Evolutionary conservation across 2,329 filamentous ascomycete species (phyloP).

Genomic region (Mycosphaerella arachidis): DNA sequence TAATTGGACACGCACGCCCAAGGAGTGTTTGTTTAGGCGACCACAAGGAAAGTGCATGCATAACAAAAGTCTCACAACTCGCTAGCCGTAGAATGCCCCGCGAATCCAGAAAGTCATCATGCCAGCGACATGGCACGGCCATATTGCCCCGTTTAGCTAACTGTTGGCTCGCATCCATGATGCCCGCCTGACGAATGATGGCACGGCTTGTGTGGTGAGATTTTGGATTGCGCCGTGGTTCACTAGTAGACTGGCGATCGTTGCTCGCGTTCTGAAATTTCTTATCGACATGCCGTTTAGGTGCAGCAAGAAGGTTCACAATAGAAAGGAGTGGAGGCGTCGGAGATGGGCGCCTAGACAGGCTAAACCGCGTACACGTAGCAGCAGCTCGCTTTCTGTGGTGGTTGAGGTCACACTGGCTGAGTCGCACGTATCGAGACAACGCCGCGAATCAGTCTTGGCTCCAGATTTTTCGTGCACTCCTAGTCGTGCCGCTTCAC

Average conservation of each 20-base stretch:
- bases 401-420: slow-evolving; percentile 1
- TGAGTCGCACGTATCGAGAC: not conserved
- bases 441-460: not conserved
- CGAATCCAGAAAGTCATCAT: slow-evolving; percentile 13
- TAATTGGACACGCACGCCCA: not conserved
- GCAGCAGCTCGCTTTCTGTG: not conserved
- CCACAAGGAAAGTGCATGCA: slow-evolving; percentile 8
- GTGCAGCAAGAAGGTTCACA: slow-evolving; percentile 12
- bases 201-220: slow-evolving; percentile 10
- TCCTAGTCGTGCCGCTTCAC: not conserved
- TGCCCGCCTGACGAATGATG: slow-evolving; percentile 6
- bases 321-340: slow-evolving; percentile 17
- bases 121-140: slow-evolving; percentile 9
- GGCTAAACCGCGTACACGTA: slow-evolving; percentile 6
- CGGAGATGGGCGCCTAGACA: slow-evolving; percentile 8
- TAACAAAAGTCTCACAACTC: slow-evolving; percentile 7
- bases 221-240: slow-evolving; percentile 14
- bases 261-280: slow-evolving; percentile 11
- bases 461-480: not conserved
- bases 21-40: slow-evolving; percentile 2
- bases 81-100: slow-evolving; percentile 13
- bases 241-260: slow-evolving; percentile 15
- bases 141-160: slow-evolving; percentile 3
- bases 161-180: slow-evolving; percentile 8
- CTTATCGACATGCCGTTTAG: slow-evolving; percentile 14